phyloP scores from a whole-genome alignment of 2,329 filamentous ascomycete genomes.

The Cladosporium sp. region DNA sequence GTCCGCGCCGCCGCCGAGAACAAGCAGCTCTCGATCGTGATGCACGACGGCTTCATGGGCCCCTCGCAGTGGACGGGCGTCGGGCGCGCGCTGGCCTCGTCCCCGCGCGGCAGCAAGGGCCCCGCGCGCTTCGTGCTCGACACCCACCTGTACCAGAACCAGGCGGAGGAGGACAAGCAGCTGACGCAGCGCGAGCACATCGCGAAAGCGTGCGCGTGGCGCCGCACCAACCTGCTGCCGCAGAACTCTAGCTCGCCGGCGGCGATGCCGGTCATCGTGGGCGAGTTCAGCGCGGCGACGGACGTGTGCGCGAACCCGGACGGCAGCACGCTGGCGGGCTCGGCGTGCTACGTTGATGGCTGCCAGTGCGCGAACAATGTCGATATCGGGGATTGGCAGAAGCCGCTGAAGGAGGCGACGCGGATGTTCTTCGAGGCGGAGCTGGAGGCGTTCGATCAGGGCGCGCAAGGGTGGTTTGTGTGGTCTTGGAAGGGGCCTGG shows the following conservation, averaged over 20 bases:
- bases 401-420: conserved; percentile 33
- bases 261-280: conserved; percentile 34
- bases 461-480: conserved; percentile 36
- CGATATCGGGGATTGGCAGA: conserved; percentile 29
- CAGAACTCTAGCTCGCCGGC: conserved; percentile 23
- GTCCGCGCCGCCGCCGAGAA: conserved; percentile 30
- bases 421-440: conserved; percentile 39
- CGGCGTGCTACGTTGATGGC: conserved; percentile 27
- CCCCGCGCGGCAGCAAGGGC: conserved; percentile 13
- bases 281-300: conserved; percentile 40
- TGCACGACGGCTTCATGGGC: conserved; percentile 35
- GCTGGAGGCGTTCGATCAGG: conserved; percentile 38
- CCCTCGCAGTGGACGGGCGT: conserved; percentile 28
- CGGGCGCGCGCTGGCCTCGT: conserved; percentile 19
- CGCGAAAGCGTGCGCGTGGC: conserved; percentile 34
- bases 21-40: conserved; percentile 31
- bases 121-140: conserved; percentile 37
- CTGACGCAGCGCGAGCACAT: conserved; percentile 38
- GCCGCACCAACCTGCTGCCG: conserved; percentile 26
- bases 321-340: conserved; percentile 31
- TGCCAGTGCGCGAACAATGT: conserved; percentile 36
- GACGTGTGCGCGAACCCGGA: conserved; percentile 41
- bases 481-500: conserved; percentile 40
- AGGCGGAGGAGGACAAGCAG: conserved; percentile 30
- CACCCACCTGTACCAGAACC: conserved; percentile 42